A percentile compares a stretch with the other conserved stretches of the same genome.
phyloP scores from a whole-genome alignment of 352 stramenopile genomes.

The Pelagophyceae sp. region DNA sequence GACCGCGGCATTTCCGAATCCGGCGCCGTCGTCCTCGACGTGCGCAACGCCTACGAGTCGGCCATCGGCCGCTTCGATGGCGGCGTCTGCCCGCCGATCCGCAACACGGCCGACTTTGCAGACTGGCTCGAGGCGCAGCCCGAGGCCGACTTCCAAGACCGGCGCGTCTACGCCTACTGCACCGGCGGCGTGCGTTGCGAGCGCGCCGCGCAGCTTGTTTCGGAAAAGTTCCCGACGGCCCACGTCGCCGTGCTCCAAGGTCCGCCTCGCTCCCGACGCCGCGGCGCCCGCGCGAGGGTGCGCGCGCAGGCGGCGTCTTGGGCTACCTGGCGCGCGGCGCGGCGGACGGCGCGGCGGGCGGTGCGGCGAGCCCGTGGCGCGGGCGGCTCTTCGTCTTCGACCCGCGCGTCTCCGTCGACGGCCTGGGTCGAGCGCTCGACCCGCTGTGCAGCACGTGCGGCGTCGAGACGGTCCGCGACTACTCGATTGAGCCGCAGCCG shows the following conservation, averaged over 20 bases:
- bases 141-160: neutral
- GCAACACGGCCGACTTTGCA: neutral
- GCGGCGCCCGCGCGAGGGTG: neutral
- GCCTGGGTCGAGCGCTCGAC: neutral
- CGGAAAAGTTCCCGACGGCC: too few species aligned
- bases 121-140: neutral
- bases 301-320: neutral
- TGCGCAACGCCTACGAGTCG: slow-evolving; percentile 11
- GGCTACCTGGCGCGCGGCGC: neutral
- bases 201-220: neutral
- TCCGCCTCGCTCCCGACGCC: neutral
- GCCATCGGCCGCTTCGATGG: slow-evolving; percentile 6
- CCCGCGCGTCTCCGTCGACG: neutral
- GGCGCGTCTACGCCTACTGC: neutral
- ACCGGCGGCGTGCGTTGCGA: slow-evolving; percentile 20
- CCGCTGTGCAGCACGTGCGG: neutral
- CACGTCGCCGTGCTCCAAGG: too few species aligned
- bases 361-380: neutral
- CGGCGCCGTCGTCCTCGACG: neutral
- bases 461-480: neutral
- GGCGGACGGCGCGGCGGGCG: too few species aligned
- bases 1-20: neutral
- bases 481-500: neutral
- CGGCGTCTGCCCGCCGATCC: slow-evolving; percentile 6
- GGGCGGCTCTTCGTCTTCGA: slow-evolving; percentile 11